Evolutionary conservation across 495 filamentous ascomycete genomes (phyloP), one percentile per base, ranked within the genome.

Genomic region (Aspergillus taichungensis): DNA sequence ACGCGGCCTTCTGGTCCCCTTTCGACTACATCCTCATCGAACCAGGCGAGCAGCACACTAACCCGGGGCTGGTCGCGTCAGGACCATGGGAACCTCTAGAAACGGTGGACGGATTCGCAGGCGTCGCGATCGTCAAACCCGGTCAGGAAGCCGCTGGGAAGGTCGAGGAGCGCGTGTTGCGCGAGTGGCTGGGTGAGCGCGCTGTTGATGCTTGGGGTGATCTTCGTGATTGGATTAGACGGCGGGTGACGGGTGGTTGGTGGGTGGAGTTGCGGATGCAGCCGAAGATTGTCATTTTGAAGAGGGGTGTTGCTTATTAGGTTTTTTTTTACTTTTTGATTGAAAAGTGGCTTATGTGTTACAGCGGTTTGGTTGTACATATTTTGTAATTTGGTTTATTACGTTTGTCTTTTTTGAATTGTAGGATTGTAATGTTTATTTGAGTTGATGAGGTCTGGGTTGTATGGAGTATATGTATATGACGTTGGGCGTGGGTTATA

Each of bases 21-120:
- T 89, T 95, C 47, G 84, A 95, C 54, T 99, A 88, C 54, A 79
- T 78, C 6, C 71, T 97, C 6, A 73, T 83, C 8, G 87, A 92
- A 65, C 66, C 78, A 5, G 57, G 51, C 9, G 45, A 55, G 13
- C 82, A 81, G 10, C 70, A 64, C 34, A 56, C 58, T 27, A 62
- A 73, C 13, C 41, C 42, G 8, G 36, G 52, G 6, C 2, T 36
- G 13, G 49, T 44, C 8, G 34, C 3, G 8, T 28, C 43, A 45
- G 83, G 80, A 0, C 66, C 67, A 2, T 99, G 90, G 89, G 75
- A 87, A 48, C 71, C 77, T 8, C 62, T 92, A 7, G 77, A 76
- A 13, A 74, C 77, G 0, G 75, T 94, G 1, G 65, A 80, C 44
- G 87, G 82, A 0, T 94, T 82, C 62, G 75, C 72, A 9, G 87